These are phyloP conservation scores for Juncus inflexus DNA, from an alignment of 176 grass and related monocot species.

Conservation along the genomic window DNA sequence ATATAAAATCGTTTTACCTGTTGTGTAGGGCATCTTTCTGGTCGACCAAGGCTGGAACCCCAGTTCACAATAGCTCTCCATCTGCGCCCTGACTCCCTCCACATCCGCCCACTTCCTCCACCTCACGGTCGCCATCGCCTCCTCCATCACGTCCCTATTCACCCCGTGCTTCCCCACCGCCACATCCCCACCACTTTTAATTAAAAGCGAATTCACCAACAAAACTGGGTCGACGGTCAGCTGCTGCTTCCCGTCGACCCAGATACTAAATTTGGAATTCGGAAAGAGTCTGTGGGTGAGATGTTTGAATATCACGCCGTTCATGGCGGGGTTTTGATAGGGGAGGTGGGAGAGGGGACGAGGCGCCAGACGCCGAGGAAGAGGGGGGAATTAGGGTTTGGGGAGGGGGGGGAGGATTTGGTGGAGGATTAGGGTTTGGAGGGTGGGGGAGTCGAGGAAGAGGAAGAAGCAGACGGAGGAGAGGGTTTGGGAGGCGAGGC, in stretches of 20 bases:
- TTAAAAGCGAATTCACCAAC: slow-evolving; percentile 60
- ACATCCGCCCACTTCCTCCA: slow-evolving; percentile 76
- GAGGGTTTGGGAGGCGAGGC: slow-evolving; percentile 45
- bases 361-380: slow-evolving; percentile 60
- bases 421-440: slow-evolving; percentile 31
- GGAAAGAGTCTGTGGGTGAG: slow-evolving; percentile 82
- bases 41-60: slow-evolving; percentile 83
- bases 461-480: slow-evolving; percentile 74
- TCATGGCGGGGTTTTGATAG: slow-evolving; percentile 78
- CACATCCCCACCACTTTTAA: slow-evolving; percentile 40
- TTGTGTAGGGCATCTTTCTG: slow-evolving; percentile 63
- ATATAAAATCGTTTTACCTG: slow-evolving; percentile 40
- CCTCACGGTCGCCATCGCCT: slow-evolving; percentile 78
- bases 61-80: slow-evolving; percentile 75
- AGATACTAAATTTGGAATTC: slow-evolving; percentile 70
- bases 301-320: slow-evolving; percentile 78
- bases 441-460: slow-evolving; percentile 63
- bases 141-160: slow-evolving; percentile 83
- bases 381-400: background rate
- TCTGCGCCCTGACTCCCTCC: slow-evolving; percentile 61
- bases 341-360: slow-evolving; percentile 39
- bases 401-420: slow-evolving; percentile 28
- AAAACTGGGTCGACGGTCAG: slow-evolving; percentile 79
- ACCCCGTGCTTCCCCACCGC: slow-evolving; percentile 72
- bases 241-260: slow-evolving; percentile 92